A percentile compares a stretch with the other conserved stretches of the same genome.
Evolutionary conservation across 306 rosid genomes (phyloP).

Genomic region (Pueraria montana): DNA sequence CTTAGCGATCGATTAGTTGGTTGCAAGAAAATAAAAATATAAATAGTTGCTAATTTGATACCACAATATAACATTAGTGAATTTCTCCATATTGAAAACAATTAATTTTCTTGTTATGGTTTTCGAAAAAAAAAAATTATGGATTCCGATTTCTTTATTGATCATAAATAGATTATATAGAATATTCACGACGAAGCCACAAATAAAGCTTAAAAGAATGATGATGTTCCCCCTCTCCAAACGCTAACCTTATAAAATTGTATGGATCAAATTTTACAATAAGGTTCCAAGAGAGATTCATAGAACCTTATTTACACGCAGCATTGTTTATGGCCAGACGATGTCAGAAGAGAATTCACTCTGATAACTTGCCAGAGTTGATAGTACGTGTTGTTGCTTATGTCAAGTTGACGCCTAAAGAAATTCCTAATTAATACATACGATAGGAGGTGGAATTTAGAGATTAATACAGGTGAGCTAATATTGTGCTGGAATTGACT

Average conservation of each 20-base stretch:
- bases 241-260: background rate
- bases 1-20: too few species aligned
- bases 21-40: too few species aligned
- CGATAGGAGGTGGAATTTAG: too few species aligned
- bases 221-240: background rate
- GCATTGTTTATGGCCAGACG: constrained; percentile 19
- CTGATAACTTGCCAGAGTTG: background rate
- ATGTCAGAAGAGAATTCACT: background rate
- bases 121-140: too few species aligned
- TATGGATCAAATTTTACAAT: background rate
- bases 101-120: too few species aligned
- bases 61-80: too few species aligned
- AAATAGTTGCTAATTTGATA: too few species aligned
- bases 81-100: too few species aligned
- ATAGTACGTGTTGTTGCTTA: background rate
- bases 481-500: constrained; percentile 28
- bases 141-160: too few species aligned
- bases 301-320: constrained; percentile 19
- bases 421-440: too few species aligned
- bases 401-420: background rate
- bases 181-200: background rate
- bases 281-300: constrained; percentile 9
- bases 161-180: background rate
- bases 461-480: too few species aligned
- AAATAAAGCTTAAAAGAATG: background rate